Evolutionary conservation across 768 basidiomycete genomes (phyloP), one percentile per base, ranked within the genome.

Genomic region (Termitomyces titanicus): DNA sequence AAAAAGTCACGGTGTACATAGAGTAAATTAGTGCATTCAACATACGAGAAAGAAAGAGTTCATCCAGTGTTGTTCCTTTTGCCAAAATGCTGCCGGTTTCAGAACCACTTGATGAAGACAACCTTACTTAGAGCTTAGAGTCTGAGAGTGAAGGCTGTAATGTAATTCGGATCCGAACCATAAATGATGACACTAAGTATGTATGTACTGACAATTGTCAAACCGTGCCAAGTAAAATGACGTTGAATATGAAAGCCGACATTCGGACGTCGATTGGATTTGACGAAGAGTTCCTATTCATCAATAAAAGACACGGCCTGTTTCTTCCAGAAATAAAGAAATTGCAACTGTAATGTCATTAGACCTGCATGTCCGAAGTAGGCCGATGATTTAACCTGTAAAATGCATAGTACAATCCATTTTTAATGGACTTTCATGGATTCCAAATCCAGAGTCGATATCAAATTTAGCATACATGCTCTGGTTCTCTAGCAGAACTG

Each of bases 401-500:
- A 33, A 12, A 35, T 34, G 25, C 47, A 47, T 31, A 24, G 47
- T 6, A 25, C 34, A 35, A 24, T 17, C 2, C 47, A 48, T 35
- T 11, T 25, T 25, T 13, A 4, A n/a, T 29, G 25, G 18, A 40
- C 29, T 9, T 39, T 11, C 6, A 27, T 39, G 25, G n/a, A 40
- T 20, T 38, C 37, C 18, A 11, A 37, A 29, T 40, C 10, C 13
- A 42, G n/a, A n/a, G n/a, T 27, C 34, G 6, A 53, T 12, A 18
- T 20, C 51, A 13, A 17, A n/a, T 18, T 42, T 61, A 91, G 67
- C 95, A 97, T 4, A 97, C 83, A 68, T 96, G 93, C 63, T 90
- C 88, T 2, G 84, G 70, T 58, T 79, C 71, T n/a, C 64, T 72
- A n/a, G 63, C 68, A 17, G 65, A 68, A 15, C 73, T 74, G 0